Evolutionary conservation across 1,284 basidiomycete genomes (phyloP).

Genomic region (Sphaerobolus stellatus): DNA sequence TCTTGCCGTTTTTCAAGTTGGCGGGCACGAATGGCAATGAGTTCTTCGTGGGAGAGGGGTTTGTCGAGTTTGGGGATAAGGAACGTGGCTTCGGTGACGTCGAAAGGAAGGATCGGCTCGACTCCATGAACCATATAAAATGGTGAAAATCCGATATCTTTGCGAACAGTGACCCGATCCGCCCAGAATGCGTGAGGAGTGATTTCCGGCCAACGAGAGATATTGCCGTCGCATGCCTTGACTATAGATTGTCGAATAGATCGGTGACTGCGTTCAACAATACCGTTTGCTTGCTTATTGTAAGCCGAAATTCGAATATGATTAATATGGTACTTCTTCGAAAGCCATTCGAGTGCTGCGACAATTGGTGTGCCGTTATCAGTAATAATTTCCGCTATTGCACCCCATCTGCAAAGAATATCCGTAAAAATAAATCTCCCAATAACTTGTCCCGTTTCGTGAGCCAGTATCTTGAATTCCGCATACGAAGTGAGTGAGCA

Average conservation of each 20-base stretch:
- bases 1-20: too few species aligned
- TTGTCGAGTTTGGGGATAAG: too few species aligned
- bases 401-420: conserved; percentile 30
- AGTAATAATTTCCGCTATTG: conserved; percentile 23
- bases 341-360: conserved; percentile 23
- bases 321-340: conserved; percentile 23
- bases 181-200: too few species aligned
- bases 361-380: conserved; percentile 33
- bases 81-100: too few species aligned
- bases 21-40: too few species aligned
- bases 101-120: too few species aligned
- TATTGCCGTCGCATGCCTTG: conserved; percentile 22
- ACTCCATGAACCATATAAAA: too few species aligned
- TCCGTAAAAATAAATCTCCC: conserved; percentile 32
- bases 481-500: too few species aligned
- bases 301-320: conserved; percentile 21
- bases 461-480: too few species aligned
- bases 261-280: conserved; percentile 29
- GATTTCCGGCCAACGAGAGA: neutral
- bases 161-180: too few species aligned
- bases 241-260: conserved; percentile 24
- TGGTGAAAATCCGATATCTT: too few species aligned
- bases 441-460: conserved; percentile 19
- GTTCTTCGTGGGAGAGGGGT: too few species aligned
- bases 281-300: conserved; percentile 34